These are phyloP conservation scores for Emmonsiellopsis sp. DNA, from an alignment of 2,329 filamentous ascomycete genomes.

Conservation along the genomic window DNA sequence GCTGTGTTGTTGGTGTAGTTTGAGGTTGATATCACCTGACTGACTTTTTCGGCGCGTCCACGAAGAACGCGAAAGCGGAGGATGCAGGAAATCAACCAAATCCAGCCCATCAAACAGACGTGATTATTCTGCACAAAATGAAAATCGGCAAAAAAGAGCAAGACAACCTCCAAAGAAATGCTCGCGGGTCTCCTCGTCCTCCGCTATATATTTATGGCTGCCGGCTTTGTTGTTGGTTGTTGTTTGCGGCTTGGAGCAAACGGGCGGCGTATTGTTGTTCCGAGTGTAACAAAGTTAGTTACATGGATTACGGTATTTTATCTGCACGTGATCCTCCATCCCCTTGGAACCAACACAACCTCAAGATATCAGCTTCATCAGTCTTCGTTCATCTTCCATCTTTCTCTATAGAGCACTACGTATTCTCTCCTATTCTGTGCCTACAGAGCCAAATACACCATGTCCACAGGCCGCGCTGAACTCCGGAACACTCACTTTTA, in stretches of 20 bases:
- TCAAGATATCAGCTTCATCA: no score
- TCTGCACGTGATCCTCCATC: not conserved
- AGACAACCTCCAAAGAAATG: no score
- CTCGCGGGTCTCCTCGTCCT: no score
- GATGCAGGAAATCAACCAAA: no score
- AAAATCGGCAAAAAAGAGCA: no score
- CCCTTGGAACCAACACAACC: not conserved
- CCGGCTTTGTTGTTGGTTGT: no score
- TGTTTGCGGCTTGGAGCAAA: no score
- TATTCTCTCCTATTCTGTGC: no score
- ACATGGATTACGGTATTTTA: not conserved
- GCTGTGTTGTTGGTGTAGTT: not conserved
- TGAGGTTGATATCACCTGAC: not conserved
- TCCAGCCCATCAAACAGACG: not conserved
- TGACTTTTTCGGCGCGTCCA: not conserved
- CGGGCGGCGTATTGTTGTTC: no score
- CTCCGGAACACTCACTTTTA: conserved; percentile 10
- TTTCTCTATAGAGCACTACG: not conserved
- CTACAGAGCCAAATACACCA: not conserved
- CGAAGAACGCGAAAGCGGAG: no score
- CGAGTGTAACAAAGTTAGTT: not conserved
- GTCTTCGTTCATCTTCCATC: not conserved
- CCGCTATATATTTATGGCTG: no score
- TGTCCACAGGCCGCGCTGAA: conserved; percentile 8
- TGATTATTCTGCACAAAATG: not conserved